Evolutionary conservation across 176 grass and related monocot species (phyloP).

Genomic region (Olyra latifolia): DNA sequence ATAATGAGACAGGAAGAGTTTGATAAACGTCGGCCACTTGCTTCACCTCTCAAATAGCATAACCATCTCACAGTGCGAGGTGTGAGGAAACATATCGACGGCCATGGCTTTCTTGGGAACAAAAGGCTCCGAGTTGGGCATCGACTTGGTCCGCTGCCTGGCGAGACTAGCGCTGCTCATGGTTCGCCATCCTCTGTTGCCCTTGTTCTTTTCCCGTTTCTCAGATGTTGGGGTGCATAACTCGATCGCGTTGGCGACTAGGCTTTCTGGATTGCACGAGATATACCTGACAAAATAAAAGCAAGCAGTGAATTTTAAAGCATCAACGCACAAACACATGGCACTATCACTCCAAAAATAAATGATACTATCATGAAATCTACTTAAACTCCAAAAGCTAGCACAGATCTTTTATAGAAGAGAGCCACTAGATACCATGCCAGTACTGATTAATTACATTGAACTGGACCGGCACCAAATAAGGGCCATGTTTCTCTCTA

Average conservation of each 20-base stretch:
- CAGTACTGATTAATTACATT: background rate
- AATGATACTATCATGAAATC: background rate
- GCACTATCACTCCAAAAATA: no score
- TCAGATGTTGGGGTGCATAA: conserved; percentile 87
- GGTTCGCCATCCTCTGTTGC: conserved; percentile 65
- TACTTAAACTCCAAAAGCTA: background rate
- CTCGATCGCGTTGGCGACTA: conserved; percentile 90
- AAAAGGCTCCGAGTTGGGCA: conserved; percentile 88
- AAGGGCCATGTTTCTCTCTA: background rate
- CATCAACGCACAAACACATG: background rate
- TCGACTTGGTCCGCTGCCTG: conserved; percentile 73
- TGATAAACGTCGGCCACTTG: background rate
- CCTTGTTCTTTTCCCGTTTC: conserved; percentile 71
- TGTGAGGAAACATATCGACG: conserved; percentile 93
- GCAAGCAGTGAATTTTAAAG: background rate
- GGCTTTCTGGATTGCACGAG: conserved; percentile 92
- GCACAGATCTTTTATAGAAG: background rate
- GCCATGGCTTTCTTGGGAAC: conserved; percentile 83
- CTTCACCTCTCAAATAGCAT: conserved; percentile 89
- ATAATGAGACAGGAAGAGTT: background rate
- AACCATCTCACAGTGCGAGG: conserved; percentile 85
- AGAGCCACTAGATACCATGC: background rate
- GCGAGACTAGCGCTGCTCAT: conserved; percentile 85
- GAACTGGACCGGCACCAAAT: background rate
- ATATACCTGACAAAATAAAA: conserved; percentile 63